Evolutionary conservation across 371 early-diverging fungal species (phyloP).

Genomic region (Zopfochytrium polystomum): DNA sequence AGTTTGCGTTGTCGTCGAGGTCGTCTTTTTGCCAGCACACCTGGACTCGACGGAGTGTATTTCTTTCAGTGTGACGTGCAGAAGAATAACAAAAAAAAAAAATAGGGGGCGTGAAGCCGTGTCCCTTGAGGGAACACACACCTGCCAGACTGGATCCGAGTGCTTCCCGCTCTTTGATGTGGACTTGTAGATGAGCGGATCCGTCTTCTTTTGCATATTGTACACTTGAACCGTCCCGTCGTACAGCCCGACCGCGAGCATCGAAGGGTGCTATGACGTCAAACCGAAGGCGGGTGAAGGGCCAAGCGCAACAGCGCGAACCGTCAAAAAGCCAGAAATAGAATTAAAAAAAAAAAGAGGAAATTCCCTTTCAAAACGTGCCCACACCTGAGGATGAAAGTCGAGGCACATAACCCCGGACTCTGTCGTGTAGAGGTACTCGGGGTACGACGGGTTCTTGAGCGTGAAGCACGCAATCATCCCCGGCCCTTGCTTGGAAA

Average conservation of each 20-base stretch:
- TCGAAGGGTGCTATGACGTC: constrained; percentile 45
- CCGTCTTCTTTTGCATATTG: constrained; percentile 50
- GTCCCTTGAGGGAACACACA: constrained; percentile 6
- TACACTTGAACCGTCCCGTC: constrained; percentile 56
- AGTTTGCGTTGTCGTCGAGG: constrained; percentile 57
- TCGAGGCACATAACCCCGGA: constrained; percentile 56
- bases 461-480: constrained; percentile 56
- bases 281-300: too few species aligned
- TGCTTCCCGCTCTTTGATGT: constrained; percentile 40
- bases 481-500: constrained; percentile 56
- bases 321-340: constrained; percentile 1
- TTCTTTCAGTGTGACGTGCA: background rate
- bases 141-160: constrained; percentile 53
- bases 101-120: too few species aligned
- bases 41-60: constrained; percentile 10
- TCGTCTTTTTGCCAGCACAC: constrained; percentile 62
- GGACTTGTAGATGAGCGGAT: constrained; percentile 45
- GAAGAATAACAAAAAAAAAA: background rate
- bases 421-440: constrained; percentile 51
- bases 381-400: constrained; percentile 50
- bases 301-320: background rate
- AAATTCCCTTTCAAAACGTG: background rate
- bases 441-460: constrained; percentile 59
- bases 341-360: constrained; percentile 5
- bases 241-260: constrained; percentile 58